These are phyloP conservation scores for Endothia cerciana DNA, from an alignment of 2,329 filamentous ascomycete species.

Conservation along the genomic window DNA sequence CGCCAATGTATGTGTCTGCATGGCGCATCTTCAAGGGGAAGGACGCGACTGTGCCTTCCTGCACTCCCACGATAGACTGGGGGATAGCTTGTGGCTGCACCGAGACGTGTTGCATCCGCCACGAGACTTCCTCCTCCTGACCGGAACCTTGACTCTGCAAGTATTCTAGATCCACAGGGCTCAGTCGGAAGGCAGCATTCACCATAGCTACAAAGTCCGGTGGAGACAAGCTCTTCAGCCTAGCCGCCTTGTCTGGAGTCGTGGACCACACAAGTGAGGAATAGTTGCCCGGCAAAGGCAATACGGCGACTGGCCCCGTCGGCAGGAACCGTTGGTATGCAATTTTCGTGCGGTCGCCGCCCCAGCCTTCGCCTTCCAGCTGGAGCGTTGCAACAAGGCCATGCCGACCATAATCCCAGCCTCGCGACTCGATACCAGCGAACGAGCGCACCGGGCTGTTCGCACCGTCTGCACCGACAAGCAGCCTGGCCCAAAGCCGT, in stretches of 20 bases:
- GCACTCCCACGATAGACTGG: conserved; percentile 69
- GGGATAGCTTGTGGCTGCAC: conserved; percentile 62
- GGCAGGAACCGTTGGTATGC: conserved; percentile 97
- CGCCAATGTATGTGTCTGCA: conserved; percentile 88
- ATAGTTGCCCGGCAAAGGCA: conserved; percentile 82
- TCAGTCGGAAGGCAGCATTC: conserved; percentile 89
- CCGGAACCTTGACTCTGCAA: conserved; percentile 68
- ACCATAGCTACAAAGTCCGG: conserved; percentile 83
- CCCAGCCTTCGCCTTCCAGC: conserved; percentile 65
- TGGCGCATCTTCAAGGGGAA: conserved; percentile 93
- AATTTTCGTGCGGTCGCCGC: conserved; percentile 63
- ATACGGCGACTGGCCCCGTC: conserved; percentile 86
- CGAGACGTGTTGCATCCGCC: conserved; percentile 76
- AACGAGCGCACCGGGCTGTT: conserved; percentile 93
- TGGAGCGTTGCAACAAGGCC: conserved; percentile 89
- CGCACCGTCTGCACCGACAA: conserved; percentile 91
- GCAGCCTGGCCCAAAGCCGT: conserved; percentile 75
- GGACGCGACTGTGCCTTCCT: conserved; percentile 79
- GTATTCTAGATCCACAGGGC: conserved; percentile 78
- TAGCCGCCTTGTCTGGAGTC: conserved; percentile 75
- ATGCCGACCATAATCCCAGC: conserved; percentile 92
- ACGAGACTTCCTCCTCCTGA: conserved; percentile 77
- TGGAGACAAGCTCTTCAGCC: conserved; percentile 74
- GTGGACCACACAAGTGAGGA: conserved; percentile 96
- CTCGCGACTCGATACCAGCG: conserved; percentile 80